Conservation (phyloP, 352 stramenopile genomes). For the Hyaloperonospora arabidopsidis region DNA sequence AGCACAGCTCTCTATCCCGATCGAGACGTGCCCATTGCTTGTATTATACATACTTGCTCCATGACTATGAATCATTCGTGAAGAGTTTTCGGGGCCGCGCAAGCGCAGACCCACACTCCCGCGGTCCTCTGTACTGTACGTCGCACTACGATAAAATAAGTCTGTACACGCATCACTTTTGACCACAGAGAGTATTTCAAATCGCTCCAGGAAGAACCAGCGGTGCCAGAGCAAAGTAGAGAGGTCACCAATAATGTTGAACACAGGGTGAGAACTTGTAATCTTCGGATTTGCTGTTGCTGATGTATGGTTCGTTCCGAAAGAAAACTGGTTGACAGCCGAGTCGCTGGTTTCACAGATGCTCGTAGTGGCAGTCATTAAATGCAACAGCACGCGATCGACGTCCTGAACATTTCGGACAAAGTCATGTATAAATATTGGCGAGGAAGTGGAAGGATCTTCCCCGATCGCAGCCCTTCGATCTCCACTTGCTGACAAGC, state of each 20-base stretch:
- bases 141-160: conserved; percentile 54
- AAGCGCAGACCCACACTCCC: conserved; percentile 22
- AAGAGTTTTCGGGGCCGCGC: conserved; percentile 14
- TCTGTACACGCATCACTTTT: conserved; percentile 56
- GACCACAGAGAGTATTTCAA: conserved; percentile 73
- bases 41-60: conserved; percentile 31
- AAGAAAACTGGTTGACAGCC: conserved; percentile 63
- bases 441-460: conserved; percentile 25
- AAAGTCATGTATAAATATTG: conserved; percentile 64
- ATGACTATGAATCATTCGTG: conserved; percentile 31
- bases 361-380: conserved; percentile 66
- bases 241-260: conserved; percentile 83
- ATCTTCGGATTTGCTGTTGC: conserved; percentile 25
- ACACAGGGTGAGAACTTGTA: conserved; percentile 72
- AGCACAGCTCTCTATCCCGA: conserved; percentile 49
- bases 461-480: conserved; percentile 4
- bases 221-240: conserved; percentile 84
- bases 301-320: conserved; percentile 38
- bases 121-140: conserved; percentile 28
- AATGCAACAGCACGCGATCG: conserved; percentile 72
- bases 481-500: conserved; percentile 6
- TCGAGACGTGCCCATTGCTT: conserved; percentile 20
- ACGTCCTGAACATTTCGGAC: conserved; percentile 83
- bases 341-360: conserved; percentile 34
- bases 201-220: conserved; percentile 85